phyloP scores from a whole-genome alignment of 2,329 filamentous ascomycete species.

The Aaosphaeria arxii region DNA sequence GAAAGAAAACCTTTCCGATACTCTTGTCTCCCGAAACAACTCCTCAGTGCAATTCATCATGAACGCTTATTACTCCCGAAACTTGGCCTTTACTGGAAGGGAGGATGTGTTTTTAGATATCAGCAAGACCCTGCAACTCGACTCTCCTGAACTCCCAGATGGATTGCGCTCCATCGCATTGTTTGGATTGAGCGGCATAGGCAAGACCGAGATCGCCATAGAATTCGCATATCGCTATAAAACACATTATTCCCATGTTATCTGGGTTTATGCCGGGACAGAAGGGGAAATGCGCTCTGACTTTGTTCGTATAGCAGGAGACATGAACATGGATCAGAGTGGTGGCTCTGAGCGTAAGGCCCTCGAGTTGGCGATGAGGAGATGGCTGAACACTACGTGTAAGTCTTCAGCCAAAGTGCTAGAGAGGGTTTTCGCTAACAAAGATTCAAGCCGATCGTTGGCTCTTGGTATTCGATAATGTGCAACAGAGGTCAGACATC shows the following conservation, averaged over 20 bases:
- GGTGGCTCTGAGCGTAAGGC: background rate
- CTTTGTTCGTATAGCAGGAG: background rate
- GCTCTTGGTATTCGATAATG: conserved; percentile 4
- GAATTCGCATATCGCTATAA: conserved; percentile 2
- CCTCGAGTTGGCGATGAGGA: background rate
- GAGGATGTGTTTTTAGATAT: background rate
- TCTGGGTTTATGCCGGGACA: conserved; percentile 1
- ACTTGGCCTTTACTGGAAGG: background rate
- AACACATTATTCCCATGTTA: background rate
- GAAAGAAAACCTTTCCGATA: background rate
- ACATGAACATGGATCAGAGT: background rate
- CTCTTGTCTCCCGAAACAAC: background rate
- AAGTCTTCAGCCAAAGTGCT: background rate
- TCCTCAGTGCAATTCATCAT: background rate
- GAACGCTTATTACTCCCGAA: background rate
- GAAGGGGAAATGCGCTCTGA: background rate
- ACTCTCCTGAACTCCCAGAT: background rate
- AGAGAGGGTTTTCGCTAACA: background rate
- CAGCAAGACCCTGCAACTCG: background rate
- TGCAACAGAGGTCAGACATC: background rate
- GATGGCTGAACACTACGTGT: background rate
- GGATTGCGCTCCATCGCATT: background rate
- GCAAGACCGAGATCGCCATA: conserved; percentile 2
- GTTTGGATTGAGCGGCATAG: conserved; percentile 2
- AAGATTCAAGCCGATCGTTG: background rate